Base-by-base conservation (phyloP, 2,329 filamentous ascomycete genomes). In the Penicillium nordicum region DNA sequence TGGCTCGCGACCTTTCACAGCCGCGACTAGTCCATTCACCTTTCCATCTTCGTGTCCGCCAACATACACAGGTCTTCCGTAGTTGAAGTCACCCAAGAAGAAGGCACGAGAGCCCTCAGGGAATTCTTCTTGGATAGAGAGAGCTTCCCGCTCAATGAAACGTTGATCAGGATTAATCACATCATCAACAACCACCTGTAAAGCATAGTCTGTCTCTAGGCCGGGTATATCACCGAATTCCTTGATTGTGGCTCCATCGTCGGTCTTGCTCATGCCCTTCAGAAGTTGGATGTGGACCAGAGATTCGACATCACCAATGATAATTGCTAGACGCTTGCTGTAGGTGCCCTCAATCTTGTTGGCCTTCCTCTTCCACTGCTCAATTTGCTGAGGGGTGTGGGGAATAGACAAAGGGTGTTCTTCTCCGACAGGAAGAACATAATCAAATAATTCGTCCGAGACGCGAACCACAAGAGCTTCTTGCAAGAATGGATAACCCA, bases 401-500 rank as follows among this genome's bases (percentile, higher is more conserved):
- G 91, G 87, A 37, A 80, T 84, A 45, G 86, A 80, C 21, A 88
- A 74, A 34, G 92, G 79, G 46, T 88, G 84, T 40, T 80, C 80
- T 57, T 85, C 84, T 59, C 86, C 82, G 34, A 86, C 80, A 1
- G 88, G 82, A 36, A 94, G 78, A 18, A 86, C 80, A 69, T 97
- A 99, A 66, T 89, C 88, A 71, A 97, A 97, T 29, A 97, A 80
- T 72, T 97, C 93, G 70, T 99, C 94, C 1, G 92, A 93, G 1
- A 97, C 90, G 53, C 87, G 88, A 50, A 90, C 82, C 30, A 99
- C 87, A 76, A 93, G 93, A 51, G 90, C 94, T 76, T 99, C 95
- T 66, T 96, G 90, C 61, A 99, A 77, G 77, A 97, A 99, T 1
- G 94, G 94, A 69, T 96, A 99, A 37, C 93, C 92, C 58, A 97